A percentile compares a stretch with the other conserved stretches of the same genome.
These are phyloP conservation scores for Talaromyces thailandensis DNA, from an alignment of 495 filamentous ascomycete genomes.

Conservation along the genomic window DNA sequence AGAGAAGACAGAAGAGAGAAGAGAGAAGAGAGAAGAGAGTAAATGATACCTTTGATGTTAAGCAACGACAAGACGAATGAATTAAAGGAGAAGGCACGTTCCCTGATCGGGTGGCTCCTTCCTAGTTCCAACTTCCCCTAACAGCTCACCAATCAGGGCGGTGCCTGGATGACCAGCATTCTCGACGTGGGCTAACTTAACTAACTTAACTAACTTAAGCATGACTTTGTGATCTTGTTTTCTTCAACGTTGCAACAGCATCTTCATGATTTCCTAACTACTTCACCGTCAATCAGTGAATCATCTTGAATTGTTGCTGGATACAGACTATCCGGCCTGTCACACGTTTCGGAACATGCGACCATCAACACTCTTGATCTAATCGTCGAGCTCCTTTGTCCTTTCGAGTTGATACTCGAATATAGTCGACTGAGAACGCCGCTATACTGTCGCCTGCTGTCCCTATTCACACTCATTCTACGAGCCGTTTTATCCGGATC, in stretches of 20 bases:
- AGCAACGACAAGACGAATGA: no score
- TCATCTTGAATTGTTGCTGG: no score
- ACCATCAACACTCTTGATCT: background rate
- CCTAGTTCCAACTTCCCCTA: no score
- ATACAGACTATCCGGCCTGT: constrained; percentile 1
- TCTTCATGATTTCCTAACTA: no score
- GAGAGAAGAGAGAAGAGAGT: no score
- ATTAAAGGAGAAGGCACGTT: background rate
- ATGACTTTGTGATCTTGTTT: no score
- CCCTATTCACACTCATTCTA: background rate
- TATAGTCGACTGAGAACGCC: background rate
- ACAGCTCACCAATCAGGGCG: background rate
- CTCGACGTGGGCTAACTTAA: no score
- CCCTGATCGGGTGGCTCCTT: background rate
- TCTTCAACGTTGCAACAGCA: no score
- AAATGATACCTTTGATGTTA: no score
- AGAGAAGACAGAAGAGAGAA: no score
- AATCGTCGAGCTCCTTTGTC: background rate
- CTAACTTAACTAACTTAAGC: no score
- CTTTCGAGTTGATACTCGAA: background rate
- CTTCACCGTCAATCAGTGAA: no score
- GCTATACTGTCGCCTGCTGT: background rate
- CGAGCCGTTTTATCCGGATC: background rate
- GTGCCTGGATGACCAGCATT: background rate
- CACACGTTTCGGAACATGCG: background rate